Base-by-base conservation (phyloP, 2,329 filamentous ascomycete species). In the Colletotrichum truncatum region DNA sequence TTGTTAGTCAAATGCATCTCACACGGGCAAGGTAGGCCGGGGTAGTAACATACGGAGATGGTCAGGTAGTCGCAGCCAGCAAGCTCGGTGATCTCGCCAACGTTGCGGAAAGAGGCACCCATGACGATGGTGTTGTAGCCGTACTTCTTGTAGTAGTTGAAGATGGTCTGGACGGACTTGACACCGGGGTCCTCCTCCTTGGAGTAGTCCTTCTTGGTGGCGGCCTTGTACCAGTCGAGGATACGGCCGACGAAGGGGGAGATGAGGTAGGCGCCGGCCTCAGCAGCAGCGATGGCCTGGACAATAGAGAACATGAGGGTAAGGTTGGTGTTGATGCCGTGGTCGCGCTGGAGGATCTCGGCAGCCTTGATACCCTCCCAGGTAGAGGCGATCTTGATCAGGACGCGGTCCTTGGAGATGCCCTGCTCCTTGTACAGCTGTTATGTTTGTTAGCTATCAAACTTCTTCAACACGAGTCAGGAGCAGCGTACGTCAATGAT, bases 91-190 rank as follows among this genome's bases (percentile, higher is more conserved):
- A 99, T 97, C 87, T 99, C 96, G 76, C 96, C 96, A 69, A 85
- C 85, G 87, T 92, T 98, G 80, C 96, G 91, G 93, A 99, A 99
- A 39, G 94, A 98, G 73, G 96, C 96, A 77, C 96, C 96, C 96
- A 99, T 99, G 83, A 99, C 96, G 75, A 98, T 98, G 81, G 96
- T 99, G 76, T 97, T 97, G 91, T 99, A 98, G 81, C 92, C 93
- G 81, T 85, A 93, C 89, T 98, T 98, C 93, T 99, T 99, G 92
- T 99, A 99, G 93, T 99, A 99, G 89, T 99, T 96, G 90, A 91
- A 99, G 86, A 99, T 99, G 81, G 76, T 78, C 87, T 95, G 88
- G 77, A 99, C 96, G 71, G 92, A 95, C 85, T 93, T 88, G 82
- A 99, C 96, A 86, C 96, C 96, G 63, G 96, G 96, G 86, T 99